Evolutionary conservation across 148 eudicot genomes (phyloP).

Genomic region (Heliamphora exappendiculata): DNA sequence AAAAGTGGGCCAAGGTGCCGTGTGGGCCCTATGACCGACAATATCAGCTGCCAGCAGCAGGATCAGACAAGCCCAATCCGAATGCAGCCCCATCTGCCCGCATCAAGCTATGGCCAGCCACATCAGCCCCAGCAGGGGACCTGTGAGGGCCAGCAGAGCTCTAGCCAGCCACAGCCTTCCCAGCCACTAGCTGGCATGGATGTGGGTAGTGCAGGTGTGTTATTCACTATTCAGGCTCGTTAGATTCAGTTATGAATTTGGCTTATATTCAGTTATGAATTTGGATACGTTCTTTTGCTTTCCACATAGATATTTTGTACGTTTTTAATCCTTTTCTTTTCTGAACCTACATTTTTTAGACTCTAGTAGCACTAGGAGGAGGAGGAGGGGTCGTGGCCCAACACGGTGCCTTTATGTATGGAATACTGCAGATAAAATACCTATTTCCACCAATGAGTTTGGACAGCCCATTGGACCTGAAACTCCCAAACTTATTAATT

Average conservation of each 20-base stretch:
- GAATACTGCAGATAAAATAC: slow-evolving; percentile 17
- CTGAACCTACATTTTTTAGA: background rate
- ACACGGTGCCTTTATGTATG: slow-evolving; percentile 21
- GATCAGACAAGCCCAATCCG: slow-evolving; percentile 11
- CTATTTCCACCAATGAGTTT: slow-evolving; percentile 18
- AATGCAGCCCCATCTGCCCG: slow-evolving; percentile 10
- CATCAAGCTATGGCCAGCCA: background rate
- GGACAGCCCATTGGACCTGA: slow-evolving; percentile 36
- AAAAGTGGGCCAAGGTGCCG: slow-evolving; percentile 13
- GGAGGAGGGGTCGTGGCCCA: slow-evolving; percentile 20
- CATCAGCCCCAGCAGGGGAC: slow-evolving; percentile 15
- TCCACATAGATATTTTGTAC: background rate
- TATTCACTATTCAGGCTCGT: background rate
- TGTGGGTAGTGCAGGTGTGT: background rate
- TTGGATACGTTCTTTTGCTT: background rate
- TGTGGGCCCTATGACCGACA: slow-evolving; percentile 10
- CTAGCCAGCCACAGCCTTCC: slow-evolving; percentile 7
- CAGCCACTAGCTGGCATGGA: slow-evolving; percentile 5
- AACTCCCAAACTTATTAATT: slow-evolving; percentile 27
- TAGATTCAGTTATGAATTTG: background rate
- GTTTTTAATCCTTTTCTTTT: background rate
- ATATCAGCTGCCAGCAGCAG: slow-evolving; percentile 8
- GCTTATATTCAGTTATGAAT: background rate
- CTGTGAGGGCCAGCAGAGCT: slow-evolving; percentile 2
- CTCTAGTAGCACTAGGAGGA: slow-evolving; percentile 12